Conservation (phyloP, 768 basidiomycete genomes). For the Favolaschia claudopus region DNA sequence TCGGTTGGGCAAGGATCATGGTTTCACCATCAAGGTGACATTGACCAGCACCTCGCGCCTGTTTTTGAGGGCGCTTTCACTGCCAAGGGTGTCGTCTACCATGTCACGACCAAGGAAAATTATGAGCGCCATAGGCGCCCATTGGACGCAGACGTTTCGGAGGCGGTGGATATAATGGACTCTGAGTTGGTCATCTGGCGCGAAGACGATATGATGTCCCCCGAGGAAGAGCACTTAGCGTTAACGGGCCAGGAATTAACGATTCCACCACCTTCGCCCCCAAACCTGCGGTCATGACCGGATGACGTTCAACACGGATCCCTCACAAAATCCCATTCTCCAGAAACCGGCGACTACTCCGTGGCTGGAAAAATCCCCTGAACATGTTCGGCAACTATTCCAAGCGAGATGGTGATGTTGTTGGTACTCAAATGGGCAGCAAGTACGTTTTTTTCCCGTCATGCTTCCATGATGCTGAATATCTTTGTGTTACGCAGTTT, state of each 20-base stretch:
- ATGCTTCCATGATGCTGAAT: conserved; percentile 3
- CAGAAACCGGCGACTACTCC: conserved; percentile 38
- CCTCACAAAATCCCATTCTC: conserved; percentile 59
- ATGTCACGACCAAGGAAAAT: conserved; percentile 74
- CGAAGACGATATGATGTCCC: conserved; percentile 70
- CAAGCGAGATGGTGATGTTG: conserved; percentile 66
- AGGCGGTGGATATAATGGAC: conserved; percentile 52
- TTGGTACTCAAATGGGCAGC: conserved; percentile 54
- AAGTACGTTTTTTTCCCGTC: conserved; percentile 51
- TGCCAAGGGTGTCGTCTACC: conserved; percentile 69
- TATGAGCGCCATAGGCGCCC: conserved; percentile 68
- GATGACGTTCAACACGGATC: conserved; percentile 71
- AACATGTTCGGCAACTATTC: conserved; percentile 44
- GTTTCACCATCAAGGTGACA: conserved; percentile 70
- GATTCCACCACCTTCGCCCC: conserved; percentile 30
- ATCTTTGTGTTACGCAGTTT: conserved; percentile 66
- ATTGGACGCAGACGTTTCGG: conserved; percentile 59
- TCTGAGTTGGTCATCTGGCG: conserved; percentile 74
- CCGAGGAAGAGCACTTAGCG: conserved; percentile 53
- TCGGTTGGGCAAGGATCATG: conserved; percentile 84
- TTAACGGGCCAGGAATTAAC: conserved; percentile 34
- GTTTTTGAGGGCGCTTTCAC: conserved; percentile 82
- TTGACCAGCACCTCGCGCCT: conserved; percentile 53
- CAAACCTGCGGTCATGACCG: conserved; percentile 75
- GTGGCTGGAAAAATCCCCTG: conserved; percentile 54